Base-by-base conservation (phyloP, 805 yeast species). In the Starmerella stellata region DNA sequence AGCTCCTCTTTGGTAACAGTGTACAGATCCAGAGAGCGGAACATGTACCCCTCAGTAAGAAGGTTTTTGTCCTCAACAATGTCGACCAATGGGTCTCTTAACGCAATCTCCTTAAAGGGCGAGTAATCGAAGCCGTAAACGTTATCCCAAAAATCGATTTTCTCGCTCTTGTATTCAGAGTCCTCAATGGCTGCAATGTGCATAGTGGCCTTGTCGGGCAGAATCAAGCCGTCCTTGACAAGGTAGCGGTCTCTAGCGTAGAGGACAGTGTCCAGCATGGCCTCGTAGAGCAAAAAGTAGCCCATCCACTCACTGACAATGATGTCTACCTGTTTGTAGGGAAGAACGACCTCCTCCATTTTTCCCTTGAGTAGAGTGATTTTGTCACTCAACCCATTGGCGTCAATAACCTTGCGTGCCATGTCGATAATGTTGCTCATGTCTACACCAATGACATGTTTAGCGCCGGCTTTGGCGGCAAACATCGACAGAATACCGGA, bases 281-380 rank as follows among this genome's bases (percentile, higher is more conserved):
- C 80, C 67, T 90, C 99, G 57, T 87, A 90, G 40, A 92, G 67
- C 50, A 92, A 61, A 54, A 90, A 90, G 60, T 90, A 90, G 15
- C 99, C 99, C 99, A 90, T 90, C 99, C 99, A 90, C 61, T 90
- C 99, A 46, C 90, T 75, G 44, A 90, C 75, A 49, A 90, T 90
- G 51, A 90, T 87, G 57, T 90, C 99, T 39, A 90, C 99, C 56
- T 78, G 66, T 40, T 74, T 74, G 48, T 69, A 85, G 30, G 96
- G 96, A 50, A 90, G 65, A 37, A 48, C 50, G 40, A 92, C 80
- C 53, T 90, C 98, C 63, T 90, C 99, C 60, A 90, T 68, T 55
- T 90, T 90, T 35, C 98, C 98, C 59, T 78, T 77, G 38, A 87
- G 60, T 42, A 87, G 63, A 27, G 95, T 85, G 56, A 90, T 82